These are phyloP conservation scores for Podila epicladia DNA, from an alignment of 192 early-diverging fungal genomes.

Conservation along the genomic window DNA sequence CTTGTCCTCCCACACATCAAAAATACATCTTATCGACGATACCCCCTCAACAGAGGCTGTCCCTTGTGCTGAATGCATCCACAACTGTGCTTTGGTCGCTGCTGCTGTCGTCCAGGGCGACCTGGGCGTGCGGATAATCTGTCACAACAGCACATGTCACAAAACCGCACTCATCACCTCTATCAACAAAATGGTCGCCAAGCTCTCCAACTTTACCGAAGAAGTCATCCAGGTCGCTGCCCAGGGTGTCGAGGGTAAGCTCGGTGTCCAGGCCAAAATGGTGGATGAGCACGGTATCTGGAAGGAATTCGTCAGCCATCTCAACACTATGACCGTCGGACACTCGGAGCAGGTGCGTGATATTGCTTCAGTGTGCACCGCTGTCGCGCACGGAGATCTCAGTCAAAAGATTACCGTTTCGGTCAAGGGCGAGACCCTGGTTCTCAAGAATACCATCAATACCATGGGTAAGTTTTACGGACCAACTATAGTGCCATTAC, in stretches of 20 bases:
- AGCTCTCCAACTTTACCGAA: slow-evolving; percentile 62
- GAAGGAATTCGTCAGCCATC: slow-evolving; percentile 63
- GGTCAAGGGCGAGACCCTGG: slow-evolving; percentile 78
- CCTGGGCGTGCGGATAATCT: slow-evolving; percentile 55
- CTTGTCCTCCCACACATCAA: slow-evolving; percentile 21
- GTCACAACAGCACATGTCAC: slow-evolving; percentile 48
- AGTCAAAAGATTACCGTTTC: slow-evolving; percentile 73
- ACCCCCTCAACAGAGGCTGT: slow-evolving; percentile 31
- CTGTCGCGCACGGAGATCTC: slow-evolving; percentile 76
- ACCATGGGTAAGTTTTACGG: slow-evolving; percentile 52
- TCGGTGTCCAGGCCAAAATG: slow-evolving; percentile 72
- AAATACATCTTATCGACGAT: slow-evolving; percentile 1
- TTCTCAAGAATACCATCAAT: slow-evolving; percentile 73
- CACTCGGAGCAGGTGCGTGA: slow-evolving; percentile 71
- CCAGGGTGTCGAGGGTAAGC: slow-evolving; percentile 76
- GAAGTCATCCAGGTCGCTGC: slow-evolving; percentile 76
- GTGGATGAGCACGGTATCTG: slow-evolving; percentile 62
- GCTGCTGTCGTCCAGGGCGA: slow-evolving; percentile 59
- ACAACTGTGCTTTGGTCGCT: slow-evolving; percentile 57
- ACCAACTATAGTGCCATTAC: slow-evolving; percentile 18
- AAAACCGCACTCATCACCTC: slow-evolving; percentile 54
- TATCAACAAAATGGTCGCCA: slow-evolving; percentile 70
- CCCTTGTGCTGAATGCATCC: slow-evolving; percentile 56
- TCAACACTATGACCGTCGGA: slow-evolving; percentile 64
- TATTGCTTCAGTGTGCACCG: slow-evolving; percentile 76